These are phyloP conservation scores for Mucor sp. DNA, from an alignment of 371 early-diverging fungal genomes.

Conservation along the genomic window DNA sequence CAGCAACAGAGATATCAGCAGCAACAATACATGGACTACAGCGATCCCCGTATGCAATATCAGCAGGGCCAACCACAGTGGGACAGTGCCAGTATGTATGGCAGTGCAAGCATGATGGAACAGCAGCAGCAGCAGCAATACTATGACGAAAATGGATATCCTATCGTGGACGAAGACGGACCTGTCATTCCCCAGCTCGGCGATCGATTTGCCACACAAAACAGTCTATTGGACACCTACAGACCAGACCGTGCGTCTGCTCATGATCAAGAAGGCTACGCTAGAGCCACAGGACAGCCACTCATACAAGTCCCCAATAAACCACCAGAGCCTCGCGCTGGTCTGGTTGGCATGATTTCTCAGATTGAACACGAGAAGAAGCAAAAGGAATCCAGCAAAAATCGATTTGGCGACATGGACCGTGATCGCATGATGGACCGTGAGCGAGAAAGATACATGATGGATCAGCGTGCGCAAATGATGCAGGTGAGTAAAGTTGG, in stretches of 20 bases:
- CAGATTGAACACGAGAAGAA: conserved; percentile 47
- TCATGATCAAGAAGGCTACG: conserved; percentile 46
- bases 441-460: conserved; percentile 28
- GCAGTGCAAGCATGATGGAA: conserved; percentile 14
- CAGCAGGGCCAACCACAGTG: conserved; percentile 1
- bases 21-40: not conserved
- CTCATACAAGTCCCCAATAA: conserved; percentile 43
- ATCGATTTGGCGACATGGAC: conserved; percentile 26
- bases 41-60: not conserved
- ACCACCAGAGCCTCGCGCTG: conserved; percentile 42
- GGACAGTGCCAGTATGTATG: conserved; percentile 15
- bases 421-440: conserved; percentile 31
- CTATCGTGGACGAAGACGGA: conserved; percentile 32
- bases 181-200: conserved; percentile 40
- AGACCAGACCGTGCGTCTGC: conserved; percentile 38
- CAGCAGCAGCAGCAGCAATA: conserved; percentile 12
- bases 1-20: conserved; percentile 5
- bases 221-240: conserved; percentile 40
- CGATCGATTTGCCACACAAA: conserved; percentile 37
- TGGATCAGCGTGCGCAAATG: conserved; percentile 36
- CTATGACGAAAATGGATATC: conserved; percentile 7
- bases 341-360: conserved; percentile 50
- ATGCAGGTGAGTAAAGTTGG: conserved; percentile 4
- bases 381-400: conserved; percentile 31
- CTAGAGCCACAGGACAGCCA: conserved; percentile 47